Base-by-base conservation (phyloP, 1,139 yeast genomes). In the Candida freyschussii region DNA sequence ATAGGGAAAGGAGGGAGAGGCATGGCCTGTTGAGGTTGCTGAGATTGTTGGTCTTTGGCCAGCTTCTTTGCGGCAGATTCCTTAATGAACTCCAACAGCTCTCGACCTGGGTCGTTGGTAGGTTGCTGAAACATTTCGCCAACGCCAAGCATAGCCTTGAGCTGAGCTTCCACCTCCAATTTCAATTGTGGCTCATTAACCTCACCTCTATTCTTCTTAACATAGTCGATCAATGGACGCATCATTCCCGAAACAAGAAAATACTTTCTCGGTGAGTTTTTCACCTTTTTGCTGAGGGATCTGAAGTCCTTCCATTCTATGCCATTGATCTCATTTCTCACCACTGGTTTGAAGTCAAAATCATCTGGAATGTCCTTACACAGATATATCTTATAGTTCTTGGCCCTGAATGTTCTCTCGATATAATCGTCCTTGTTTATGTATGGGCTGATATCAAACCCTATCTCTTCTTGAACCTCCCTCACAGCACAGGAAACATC, bases 391-490 rank as follows among this genome's bases (percentile, higher is more conserved):
- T 87, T 81, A 57, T 84, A 84, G 57, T 85, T 86, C 57, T 91
- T 91, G 10, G 93, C 95, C 33, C 68, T 66, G 24, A 86, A 74
- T 7, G 86, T 84, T 55, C 94, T 72, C 54, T 91, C 97, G 32
- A 87, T 70, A 41, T 72, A 84, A 38, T 82, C 89, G 22, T 78
- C 71, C 41, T 79, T 80, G 41, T 75, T 72, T 32, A 89, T 68
- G 46, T 70, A 72, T 10, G 75, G 77, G 5, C 77, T 60, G 30
- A 86, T 78, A 57, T 89, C 93, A 51, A 81, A 87, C 0, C 98
- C 96, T n/a, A 89, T 91, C 57, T 93, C 99, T 61, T 93, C 99
- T 43, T 72, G 73, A 15, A 85, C 91, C 57, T 93, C 99, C 53
- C 99, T 72, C n/a, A 85, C 62, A 5, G 97, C 96, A 64, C 98